These are phyloP conservation scores for Sordaria brevicollis DNA, from an alignment of 495 filamentous ascomycete genomes.

Conservation along the genomic window DNA sequence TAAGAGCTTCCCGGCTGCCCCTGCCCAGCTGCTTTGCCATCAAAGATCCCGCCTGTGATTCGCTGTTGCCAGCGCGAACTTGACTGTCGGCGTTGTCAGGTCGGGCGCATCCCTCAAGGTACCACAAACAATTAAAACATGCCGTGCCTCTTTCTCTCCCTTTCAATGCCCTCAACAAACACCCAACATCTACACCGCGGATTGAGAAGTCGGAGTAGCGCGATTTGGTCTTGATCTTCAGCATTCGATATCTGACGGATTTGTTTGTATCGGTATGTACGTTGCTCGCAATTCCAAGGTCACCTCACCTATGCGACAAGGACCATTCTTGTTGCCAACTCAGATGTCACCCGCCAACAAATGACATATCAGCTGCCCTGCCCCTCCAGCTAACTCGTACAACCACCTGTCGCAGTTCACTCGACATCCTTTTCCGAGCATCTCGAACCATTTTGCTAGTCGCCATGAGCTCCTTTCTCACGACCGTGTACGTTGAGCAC, in stretches of 20 bases:
- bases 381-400: background rate
- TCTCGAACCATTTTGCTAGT: background rate
- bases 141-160: background rate
- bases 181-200: background rate
- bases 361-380: background rate
- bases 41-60: background rate
- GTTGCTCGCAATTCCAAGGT: constrained; percentile 5
- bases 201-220: background rate
- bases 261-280: constrained; percentile 2
- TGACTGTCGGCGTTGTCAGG: background rate
- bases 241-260: background rate
- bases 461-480: constrained; percentile 28
- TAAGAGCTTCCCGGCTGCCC: background rate
- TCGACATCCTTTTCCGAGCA: constrained; percentile 9
- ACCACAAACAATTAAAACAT: background rate
- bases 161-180: background rate
- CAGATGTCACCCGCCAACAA: constrained; percentile 21
- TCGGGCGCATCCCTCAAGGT: background rate
- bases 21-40: constrained; percentile 3
- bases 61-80: constrained; percentile 12
- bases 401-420: constrained; percentile 11
- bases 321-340: background rate
- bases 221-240: background rate
- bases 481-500: constrained; percentile 22
- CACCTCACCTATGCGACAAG: constrained; percentile 1